Base-by-base conservation (phyloP, 176 grass and related monocot genomes). In the Eremochloa ophiuroides region DNA sequence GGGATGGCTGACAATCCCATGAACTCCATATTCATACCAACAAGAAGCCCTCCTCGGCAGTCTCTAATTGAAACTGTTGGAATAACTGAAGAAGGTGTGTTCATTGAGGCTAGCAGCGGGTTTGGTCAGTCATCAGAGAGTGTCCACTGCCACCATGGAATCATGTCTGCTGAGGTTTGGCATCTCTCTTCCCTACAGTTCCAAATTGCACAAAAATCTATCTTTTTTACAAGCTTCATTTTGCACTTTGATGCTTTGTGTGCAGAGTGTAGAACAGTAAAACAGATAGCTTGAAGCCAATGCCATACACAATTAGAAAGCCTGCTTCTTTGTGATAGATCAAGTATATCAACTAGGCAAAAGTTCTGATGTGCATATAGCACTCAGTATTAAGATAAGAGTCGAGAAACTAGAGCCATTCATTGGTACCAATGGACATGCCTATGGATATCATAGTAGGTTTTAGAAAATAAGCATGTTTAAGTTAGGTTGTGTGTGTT, bases 21-120 rank as follows among this genome's bases (percentile, higher is more conserved):
- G 85, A 97, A 97, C 78, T 85, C 94, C 22, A 93, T 97, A 59
- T 97, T 97, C 81, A 87, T 97, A 81, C 94, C 94, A 23, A 97
- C 94, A 8, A 93, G 89, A 80, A 89, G 83, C 66, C 91, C 91
- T 18, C 88, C 91, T 27, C 69, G 30, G 18, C 94, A 97, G 62
- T 97, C 94, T 11, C 90, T 97, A 44, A 97, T 97, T 69, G 89
- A 97, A 66, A 97, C 91, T 46, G 94, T 97, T 15, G 91, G 94
- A 50, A 97, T 97, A 66, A 93, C 93, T 44, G 88, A 83, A 63
- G 51, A 67, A 2, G 88, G 88, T 75, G 73, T 86, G 62, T 97
- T 97, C 71, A 90, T 97, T 20, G 94, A 97, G 88, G 94, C 94
- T 29, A 97, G 94, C 84, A 93, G 94, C 55, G 94, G 94, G 46